Conservation (phyloP, 495 filamentous ascomycete species). For the Annulohypoxylon nitens region DNA sequence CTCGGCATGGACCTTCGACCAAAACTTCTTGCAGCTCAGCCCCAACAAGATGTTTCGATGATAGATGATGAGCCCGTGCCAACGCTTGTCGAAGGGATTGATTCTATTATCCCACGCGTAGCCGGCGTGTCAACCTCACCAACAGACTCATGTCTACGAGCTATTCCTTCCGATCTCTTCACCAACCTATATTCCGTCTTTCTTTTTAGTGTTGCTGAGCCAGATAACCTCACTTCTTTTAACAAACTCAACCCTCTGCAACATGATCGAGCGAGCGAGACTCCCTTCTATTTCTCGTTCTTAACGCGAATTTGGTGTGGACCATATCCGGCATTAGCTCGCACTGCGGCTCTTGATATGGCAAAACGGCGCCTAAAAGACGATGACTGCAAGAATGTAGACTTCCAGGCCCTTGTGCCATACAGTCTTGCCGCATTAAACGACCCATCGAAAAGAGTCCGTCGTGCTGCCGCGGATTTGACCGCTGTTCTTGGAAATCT, state of each 20-base stretch:
- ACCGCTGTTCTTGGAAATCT: conserved; percentile 59
- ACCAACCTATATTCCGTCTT: conserved; percentile 74
- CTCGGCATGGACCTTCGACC: conserved; percentile 74
- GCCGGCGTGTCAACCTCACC: conserved; percentile 56
- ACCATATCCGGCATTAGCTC: conserved; percentile 73
- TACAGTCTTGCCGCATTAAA: conserved; percentile 79
- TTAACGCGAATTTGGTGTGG: conserved; percentile 81
- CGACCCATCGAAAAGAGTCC: conserved; percentile 78
- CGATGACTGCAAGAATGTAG: conserved; percentile 62
- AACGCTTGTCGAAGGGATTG: conserved; percentile 35
- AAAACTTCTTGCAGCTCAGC: conserved; percentile 49
- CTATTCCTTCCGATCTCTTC: conserved; percentile 58
- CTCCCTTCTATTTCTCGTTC: conserved; percentile 80
- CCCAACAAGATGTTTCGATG: conserved; percentile 68
- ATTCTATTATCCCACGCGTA: conserved; percentile 45
- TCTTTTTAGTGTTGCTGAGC: conserved; percentile 66
- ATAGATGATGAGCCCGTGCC: conserved; percentile 53
- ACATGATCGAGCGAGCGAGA: conserved; percentile 65
- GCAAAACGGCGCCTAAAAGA: conserved; percentile 67
- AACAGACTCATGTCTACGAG: conserved; percentile 62
- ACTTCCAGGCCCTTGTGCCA: conserved; percentile 82
- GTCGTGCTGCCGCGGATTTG: conserved; percentile 78
- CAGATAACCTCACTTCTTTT: conserved; percentile 67
- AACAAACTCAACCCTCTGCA: conserved; percentile 69
- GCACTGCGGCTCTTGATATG: conserved; percentile 74